Evolutionary conservation across 331 rosid genomes (phyloP).

Genomic region (Acacia pycnantha): DNA sequence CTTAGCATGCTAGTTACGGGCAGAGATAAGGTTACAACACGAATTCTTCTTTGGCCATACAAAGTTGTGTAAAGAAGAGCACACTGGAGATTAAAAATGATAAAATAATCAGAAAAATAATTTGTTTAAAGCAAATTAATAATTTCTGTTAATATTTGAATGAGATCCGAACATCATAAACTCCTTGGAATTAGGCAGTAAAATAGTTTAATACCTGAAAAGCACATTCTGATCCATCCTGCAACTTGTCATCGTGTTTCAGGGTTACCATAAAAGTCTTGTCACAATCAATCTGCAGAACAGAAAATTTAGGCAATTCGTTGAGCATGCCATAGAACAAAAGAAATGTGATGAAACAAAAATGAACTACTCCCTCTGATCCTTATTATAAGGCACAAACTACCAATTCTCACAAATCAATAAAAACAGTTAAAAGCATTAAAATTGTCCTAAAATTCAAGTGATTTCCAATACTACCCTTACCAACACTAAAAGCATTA

Average conservation of each 20-base stretch:
- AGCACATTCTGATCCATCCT: slow-evolving; percentile 97
- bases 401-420: too few species aligned
- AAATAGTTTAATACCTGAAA: slow-evolving; percentile 71
- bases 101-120: slow-evolving; percentile 26
- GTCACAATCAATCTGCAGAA: slow-evolving; percentile 92
- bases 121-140: slow-evolving; percentile 1
- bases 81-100: slow-evolving; percentile 53
- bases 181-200: slow-evolving; percentile 23
- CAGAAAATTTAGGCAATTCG: slow-evolving; percentile 14
- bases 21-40: slow-evolving; percentile 79
- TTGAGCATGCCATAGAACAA: background rate
- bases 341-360: background rate
- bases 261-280: slow-evolving; percentile 86
- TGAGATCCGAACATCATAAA: slow-evolving; percentile 16
- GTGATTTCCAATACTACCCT: too few species aligned
- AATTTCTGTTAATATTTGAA: slow-evolving; percentile 6
- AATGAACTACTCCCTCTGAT: background rate
- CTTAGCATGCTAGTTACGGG: slow-evolving; percentile 96
- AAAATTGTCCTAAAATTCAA: too few species aligned
- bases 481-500: too few species aligned
- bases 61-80: slow-evolving; percentile 95
- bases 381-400: too few species aligned
- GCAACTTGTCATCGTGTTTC: slow-evolving; percentile 96
- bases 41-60: slow-evolving; percentile 92
- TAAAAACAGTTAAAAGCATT: too few species aligned